Percentiles rank a stretch among this genome's conserved stretches.
phyloP scores from a whole-genome alignment of 148 eudicot species.

The Rhododendron vialii region DNA sequence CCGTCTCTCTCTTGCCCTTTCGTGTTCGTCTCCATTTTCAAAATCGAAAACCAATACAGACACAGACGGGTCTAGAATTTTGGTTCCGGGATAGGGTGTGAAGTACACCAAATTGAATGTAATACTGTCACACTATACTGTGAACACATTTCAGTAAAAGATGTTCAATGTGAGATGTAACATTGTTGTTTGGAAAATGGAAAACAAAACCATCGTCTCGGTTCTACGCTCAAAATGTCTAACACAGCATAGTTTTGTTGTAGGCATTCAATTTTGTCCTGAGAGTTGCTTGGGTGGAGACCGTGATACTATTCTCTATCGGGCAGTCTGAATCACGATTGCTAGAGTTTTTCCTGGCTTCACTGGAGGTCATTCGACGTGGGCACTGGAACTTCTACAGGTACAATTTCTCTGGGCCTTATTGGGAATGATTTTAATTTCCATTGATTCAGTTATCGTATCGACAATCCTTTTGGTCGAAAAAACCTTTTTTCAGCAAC shows the following conservation, averaged over 20 bases:
- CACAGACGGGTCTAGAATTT: not conserved
- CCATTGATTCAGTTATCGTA: not conserved
- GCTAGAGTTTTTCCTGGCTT: slow-evolving; percentile 80
- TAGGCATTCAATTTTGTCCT: slow-evolving; percentile 72
- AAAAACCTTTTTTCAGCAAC: not conserved
- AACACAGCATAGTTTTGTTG: not conserved
- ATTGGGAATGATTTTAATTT: not conserved
- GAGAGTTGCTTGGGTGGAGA: slow-evolving; percentile 87
- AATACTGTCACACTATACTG: too few species aligned
- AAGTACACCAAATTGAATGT: too few species aligned
- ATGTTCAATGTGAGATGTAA: not conserved
- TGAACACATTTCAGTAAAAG: too few species aligned
- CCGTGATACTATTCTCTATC: too few species aligned
- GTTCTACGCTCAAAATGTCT: not conserved
- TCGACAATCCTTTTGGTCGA: too few species aligned
- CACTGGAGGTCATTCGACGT: slow-evolving; percentile 89
- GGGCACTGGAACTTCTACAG: slow-evolving; percentile 99
- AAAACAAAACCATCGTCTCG: not conserved
- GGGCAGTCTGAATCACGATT: slow-evolving; percentile 54
- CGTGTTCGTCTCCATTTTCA: not conserved
- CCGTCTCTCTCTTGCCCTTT: not conserved
- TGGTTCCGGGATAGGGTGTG: too few species aligned
- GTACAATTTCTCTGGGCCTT: slow-evolving; percentile 22
- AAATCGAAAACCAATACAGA: not conserved
- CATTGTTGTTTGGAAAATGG: not conserved